These are phyloP conservation scores for Penicillium canescens DNA, from an alignment of 495 filamentous ascomycete genomes.

Conservation along the genomic window DNA sequence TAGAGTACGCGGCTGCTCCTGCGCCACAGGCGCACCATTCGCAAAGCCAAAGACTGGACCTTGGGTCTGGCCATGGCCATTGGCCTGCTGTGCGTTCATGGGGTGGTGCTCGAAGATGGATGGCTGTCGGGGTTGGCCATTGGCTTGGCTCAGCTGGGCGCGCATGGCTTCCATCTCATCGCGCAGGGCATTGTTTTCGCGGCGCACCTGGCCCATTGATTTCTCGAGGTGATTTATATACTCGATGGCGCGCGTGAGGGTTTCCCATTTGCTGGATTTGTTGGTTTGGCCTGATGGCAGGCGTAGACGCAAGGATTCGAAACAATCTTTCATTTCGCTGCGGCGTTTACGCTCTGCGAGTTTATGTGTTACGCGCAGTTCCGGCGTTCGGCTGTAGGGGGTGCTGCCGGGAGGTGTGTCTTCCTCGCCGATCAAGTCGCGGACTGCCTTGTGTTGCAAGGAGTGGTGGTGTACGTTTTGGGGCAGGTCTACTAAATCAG, in stretches of 20 bases:
- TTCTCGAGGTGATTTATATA: slow-evolving; percentile 44
- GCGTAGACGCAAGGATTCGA: slow-evolving; percentile 79
- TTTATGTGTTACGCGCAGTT: slow-evolving; percentile 94
- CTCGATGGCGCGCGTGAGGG: slow-evolving; percentile 65
- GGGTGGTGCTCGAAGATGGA: slow-evolving; percentile 44
- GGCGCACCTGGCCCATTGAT: slow-evolving; percentile 26
- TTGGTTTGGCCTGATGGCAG: slow-evolving; percentile 85
- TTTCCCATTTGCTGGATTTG: slow-evolving; percentile 99
- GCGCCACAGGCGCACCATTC: slow-evolving; percentile 29
- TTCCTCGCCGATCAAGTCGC: slow-evolving; percentile 63
- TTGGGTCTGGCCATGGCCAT: slow-evolving; percentile 39
- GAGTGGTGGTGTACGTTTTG: slow-evolving; percentile 69
- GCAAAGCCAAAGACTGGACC: slow-evolving; percentile 37
- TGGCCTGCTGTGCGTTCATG: slow-evolving; percentile 37
- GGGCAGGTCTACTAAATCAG: slow-evolving; percentile 41
- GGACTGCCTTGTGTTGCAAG: slow-evolving; percentile 72
- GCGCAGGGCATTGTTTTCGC: slow-evolving; percentile 53
- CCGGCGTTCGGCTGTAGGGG: slow-evolving; percentile 92
- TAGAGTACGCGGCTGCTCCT: slow-evolving; percentile 52
- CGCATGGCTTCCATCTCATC: slow-evolving; percentile 51
- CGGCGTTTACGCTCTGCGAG: slow-evolving; percentile 92
- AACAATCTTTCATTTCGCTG: slow-evolving; percentile 97
- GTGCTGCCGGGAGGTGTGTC: slow-evolving; percentile 56
- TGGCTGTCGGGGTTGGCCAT: slow-evolving; percentile 40
- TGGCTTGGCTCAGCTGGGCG: slow-evolving; percentile 48